Percentiles rank a stretch among this genome's conserved stretches.
Conservation (phyloP, 1,284 basidiomycete genomes). For the Erythrobasidium hasegawianum region DNA sequence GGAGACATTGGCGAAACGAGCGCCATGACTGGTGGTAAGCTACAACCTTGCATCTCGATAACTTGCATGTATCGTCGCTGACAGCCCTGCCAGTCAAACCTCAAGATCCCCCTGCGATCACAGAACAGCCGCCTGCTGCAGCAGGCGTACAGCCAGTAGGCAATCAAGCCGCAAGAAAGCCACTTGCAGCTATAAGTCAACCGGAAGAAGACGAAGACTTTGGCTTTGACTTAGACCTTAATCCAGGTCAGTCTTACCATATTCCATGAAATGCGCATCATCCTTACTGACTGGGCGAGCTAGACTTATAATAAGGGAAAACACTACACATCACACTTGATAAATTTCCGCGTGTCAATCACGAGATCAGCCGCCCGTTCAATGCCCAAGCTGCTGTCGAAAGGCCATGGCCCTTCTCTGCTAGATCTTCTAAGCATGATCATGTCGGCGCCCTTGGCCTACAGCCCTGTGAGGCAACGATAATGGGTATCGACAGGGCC, state of each 20-base stretch:
- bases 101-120: constrained; percentile 22
- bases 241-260: constrained; percentile 36
- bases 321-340: too few species aligned
- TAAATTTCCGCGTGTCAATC: too few species aligned
- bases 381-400: too few species aligned
- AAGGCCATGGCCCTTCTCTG: too few species aligned
- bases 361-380: too few species aligned
- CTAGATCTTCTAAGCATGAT: too few species aligned
- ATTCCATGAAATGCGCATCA: too few species aligned
- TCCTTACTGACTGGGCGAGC: too few species aligned
- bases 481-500: too few species aligned
- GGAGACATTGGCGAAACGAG: constrained; percentile 40
- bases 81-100: background rate
- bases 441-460: too few species aligned
- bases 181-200: background rate
- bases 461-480: too few species aligned
- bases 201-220: constrained; percentile 40
- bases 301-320: background rate
- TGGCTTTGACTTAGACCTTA: constrained; percentile 45
- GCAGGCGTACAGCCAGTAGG: constrained; percentile 33
- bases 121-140: constrained; percentile 12
- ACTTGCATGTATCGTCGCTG: background rate
- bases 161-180: constrained; percentile 12
- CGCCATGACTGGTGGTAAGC: constrained; percentile 40
- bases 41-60: background rate